Evolutionary conservation across 805 yeast species (phyloP), one percentile per base, ranked within the genome.

Genomic region (Wickerhamomyces chaumierensis): DNA sequence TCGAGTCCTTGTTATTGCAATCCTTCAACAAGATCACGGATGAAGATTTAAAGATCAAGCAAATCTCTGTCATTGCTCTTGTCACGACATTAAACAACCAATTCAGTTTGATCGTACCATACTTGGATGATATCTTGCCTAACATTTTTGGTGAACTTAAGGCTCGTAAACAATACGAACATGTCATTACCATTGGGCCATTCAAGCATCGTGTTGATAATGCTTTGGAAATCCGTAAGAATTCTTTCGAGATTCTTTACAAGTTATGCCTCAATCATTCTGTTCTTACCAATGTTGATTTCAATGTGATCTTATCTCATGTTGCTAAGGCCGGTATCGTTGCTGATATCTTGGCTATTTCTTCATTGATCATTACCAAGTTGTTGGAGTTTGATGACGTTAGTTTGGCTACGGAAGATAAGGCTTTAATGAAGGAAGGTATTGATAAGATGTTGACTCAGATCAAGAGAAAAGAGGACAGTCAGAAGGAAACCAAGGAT

Each of bases 121-220:
- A 68, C 37, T 54, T 77, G 32, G 56, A 68, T 3, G 51, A 53
- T 3, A 60, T 78, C 2, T 56, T 81, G 32, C 75, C 82, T 0
- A 51, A 55, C 0, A 59, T 82, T 3, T 69, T 69, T 46, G 60
- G 57, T 4, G 85, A 81, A 50, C 64, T 82, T 35, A 59, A 58
- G 12, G 65, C 78, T 1, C 71, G 71, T 45, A 70, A 68, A 25
- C 70, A 72, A 40, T 77, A 73, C 48, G 72, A 80, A 34, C 77
- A 77, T 39, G 62, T 68, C 16, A 78, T 85, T 27, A 81, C 79
- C 35, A 83, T 86, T 74, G 95, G 95, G 2, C 94, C 94, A 0
- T 84, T 81, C 64, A 83, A 82, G 52, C 88, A 83, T 53, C 76
- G 77, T 43, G 71, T 83, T 31, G 95, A 85, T 49, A 80, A 78